Conservation (phyloP, 305 asterid species). For the Fraxinus nigra region DNA sequence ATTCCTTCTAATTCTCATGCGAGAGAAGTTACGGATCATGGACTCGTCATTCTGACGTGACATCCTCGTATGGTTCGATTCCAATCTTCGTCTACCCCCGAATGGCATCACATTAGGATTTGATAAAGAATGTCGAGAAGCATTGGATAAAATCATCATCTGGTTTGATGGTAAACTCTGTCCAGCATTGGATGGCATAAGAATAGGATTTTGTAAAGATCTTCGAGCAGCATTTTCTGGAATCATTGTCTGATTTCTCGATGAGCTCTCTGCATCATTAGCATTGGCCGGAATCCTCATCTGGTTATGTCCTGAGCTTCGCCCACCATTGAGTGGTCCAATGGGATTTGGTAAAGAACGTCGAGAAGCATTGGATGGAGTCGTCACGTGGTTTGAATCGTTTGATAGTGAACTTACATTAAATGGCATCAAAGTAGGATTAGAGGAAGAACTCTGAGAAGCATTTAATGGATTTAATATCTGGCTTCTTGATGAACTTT, state of each 20-base stretch:
- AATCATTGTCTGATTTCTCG: not conserved
- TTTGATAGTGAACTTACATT: not conserved
- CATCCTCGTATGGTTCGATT: not conserved
- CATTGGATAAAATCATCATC: not conserved
- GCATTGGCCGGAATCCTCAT: not conserved
- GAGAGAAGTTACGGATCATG: constrained; percentile 8
- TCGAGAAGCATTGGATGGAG: not conserved
- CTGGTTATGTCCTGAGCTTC: not conserved
- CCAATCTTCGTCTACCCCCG: not conserved
- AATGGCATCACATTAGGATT: not conserved
- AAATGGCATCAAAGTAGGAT: not conserved
- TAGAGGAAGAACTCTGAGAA: constrained; percentile 1
- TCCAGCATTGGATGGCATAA: not conserved
- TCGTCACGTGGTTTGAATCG: not conserved
- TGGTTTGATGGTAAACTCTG: no score
- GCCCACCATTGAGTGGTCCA: not conserved
- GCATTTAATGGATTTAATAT: not conserved
- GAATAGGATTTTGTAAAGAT: not conserved
- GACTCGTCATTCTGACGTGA: not conserved
- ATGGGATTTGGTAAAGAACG: not conserved
- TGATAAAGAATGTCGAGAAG: not conserved
- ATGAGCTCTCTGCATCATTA: not conserved
- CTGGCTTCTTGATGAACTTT: not conserved
- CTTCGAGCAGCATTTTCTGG: not conserved
- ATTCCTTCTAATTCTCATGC: constrained; percentile 21